phyloP scores from a whole-genome alignment of 495 filamentous ascomycete species.

The Neurospora tetraspora region DNA sequence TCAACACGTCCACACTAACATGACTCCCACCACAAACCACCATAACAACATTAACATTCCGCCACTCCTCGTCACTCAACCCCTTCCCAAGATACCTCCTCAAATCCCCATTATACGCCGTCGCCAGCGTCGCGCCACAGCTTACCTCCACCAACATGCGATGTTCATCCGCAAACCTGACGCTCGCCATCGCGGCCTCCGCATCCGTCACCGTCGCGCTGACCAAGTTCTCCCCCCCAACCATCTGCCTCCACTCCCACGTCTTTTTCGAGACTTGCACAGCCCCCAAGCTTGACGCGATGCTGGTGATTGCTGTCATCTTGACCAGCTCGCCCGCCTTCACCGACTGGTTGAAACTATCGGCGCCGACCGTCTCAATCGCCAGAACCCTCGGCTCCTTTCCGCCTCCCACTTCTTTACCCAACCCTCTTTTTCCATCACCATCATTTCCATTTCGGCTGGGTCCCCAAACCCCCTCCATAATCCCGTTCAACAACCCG shows the following conservation, averaged over 20 bases:
- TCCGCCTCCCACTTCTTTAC: slow-evolving; percentile 28
- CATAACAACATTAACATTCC: slow-evolving; percentile 64
- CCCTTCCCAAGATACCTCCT: slow-evolving; percentile 49
- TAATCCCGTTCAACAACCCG: slow-evolving; percentile 71
- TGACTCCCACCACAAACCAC: slow-evolving; percentile 80
- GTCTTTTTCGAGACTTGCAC: slow-evolving; percentile 60
- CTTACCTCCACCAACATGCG: slow-evolving; percentile 72
- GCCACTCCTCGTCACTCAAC: slow-evolving; percentile 40
- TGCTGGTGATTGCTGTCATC: slow-evolving; percentile 65
- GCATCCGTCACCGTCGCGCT: slow-evolving; percentile 66
- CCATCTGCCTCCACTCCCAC: slow-evolving; percentile 47
- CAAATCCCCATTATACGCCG: slow-evolving; percentile 54
- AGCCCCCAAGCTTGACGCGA: slow-evolving; percentile 72
- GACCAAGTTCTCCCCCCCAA: slow-evolving; percentile 38
- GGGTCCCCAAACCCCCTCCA: slow-evolving; percentile 26
- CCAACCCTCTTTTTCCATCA: background rate
- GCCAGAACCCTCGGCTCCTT: slow-evolving; percentile 53
- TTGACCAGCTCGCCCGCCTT: slow-evolving; percentile 51
- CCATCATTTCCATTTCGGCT: background rate
- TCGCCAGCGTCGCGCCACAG: slow-evolving; percentile 69
- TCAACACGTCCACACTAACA: slow-evolving; percentile 57
- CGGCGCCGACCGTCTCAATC: slow-evolving; percentile 73
- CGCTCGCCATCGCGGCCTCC: slow-evolving; percentile 68
- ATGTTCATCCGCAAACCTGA: slow-evolving; percentile 73
- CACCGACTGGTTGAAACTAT: slow-evolving; percentile 54